phyloP scores from a whole-genome alignment of 2,329 filamentous ascomycete genomes.

The Cercospora sp. region DNA sequence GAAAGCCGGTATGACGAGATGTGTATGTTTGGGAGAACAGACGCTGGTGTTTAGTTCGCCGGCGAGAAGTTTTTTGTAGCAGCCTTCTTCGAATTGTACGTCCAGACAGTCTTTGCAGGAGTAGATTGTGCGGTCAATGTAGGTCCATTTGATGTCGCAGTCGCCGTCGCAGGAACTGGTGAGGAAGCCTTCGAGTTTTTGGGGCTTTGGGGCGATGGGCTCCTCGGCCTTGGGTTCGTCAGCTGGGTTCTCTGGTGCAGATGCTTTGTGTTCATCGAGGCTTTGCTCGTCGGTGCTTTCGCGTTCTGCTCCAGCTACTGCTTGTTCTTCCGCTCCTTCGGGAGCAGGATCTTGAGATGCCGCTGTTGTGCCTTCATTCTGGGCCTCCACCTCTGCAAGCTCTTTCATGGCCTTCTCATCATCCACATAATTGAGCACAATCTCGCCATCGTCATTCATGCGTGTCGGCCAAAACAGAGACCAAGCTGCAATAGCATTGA shows the following conservation, averaged over 20 bases:
- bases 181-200: not conserved
- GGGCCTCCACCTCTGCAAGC: too few relatives aligned
- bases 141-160: not conserved
- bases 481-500: not conserved
- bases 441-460: not conserved
- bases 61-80: not conserved
- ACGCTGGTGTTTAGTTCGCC: not conserved
- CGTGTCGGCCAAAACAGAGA: not conserved
- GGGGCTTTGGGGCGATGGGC: too few relatives aligned
- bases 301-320: not conserved
- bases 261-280: too few relatives aligned
- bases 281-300: not conserved
- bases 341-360: too few relatives aligned
- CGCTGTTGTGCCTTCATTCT: too few relatives aligned
- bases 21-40: not conserved
- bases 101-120: not conserved
- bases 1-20: not conserved
- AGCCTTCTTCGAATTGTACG: not conserved
- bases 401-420: not conserved
- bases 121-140: not conserved
- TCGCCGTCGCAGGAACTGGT: not conserved
- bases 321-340: not conserved
- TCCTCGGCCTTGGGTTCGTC: too few relatives aligned
- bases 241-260: too few relatives aligned
- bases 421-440: not conserved